These are phyloP conservation scores for Calophaca sinica DNA, from an alignment of 306 rosid genomes.

Conservation along the genomic window DNA sequence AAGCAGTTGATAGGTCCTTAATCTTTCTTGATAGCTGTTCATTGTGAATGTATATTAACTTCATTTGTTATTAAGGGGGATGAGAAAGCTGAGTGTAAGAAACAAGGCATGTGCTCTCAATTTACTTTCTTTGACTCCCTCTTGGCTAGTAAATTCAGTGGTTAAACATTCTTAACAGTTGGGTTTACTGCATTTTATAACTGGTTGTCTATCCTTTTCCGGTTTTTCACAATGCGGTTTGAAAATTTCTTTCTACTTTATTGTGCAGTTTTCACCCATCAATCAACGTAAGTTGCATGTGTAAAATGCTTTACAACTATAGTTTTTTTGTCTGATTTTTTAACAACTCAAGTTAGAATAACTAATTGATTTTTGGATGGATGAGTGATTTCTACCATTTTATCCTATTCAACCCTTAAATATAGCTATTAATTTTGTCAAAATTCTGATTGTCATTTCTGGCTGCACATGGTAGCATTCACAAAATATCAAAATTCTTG, in stretches of 20 bases:
- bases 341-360: too few species aligned
- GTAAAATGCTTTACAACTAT: too few species aligned
- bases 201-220: neutral
- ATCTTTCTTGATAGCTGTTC: constrained; percentile 47
- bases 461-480: too few species aligned
- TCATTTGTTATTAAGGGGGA: constrained; percentile 39
- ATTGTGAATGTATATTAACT: constrained; percentile 51
- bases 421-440: too few species aligned
- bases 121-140: constrained; percentile 27
- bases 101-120: constrained; percentile 33
- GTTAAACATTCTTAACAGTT: constrained; percentile 18
- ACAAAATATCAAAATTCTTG: too few species aligned
- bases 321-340: too few species aligned
- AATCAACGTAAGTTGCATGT: neutral
- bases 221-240: neutral
- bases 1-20: constrained; percentile 31
- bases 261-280: neutral
- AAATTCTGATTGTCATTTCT: too few species aligned
- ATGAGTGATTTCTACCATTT: too few species aligned
- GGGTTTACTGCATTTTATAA: neutral
- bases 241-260: neutral
- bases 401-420: too few species aligned
- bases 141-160: constrained; percentile 25
- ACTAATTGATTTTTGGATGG: too few species aligned
- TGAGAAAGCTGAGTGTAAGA: constrained; percentile 38